Base-by-base conservation (phyloP, 371 early-diverging fungal genomes). In the Apophysomyces trapeziformis region DNA sequence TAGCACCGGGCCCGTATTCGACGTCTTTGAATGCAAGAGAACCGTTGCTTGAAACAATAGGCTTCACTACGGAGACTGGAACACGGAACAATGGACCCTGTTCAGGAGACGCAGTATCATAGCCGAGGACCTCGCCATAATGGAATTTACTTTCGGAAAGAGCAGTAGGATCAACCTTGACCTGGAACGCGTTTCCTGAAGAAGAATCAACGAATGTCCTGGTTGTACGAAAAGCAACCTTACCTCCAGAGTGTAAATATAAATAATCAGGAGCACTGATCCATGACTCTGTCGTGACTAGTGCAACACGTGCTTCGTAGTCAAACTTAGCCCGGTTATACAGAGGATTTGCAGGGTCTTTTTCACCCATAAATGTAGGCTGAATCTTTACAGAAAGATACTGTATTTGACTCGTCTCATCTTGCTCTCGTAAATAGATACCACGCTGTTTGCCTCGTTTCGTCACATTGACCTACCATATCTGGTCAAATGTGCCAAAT, bases 31-130 rank as follows among this genome's bases (percentile, higher is more conserved):
- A 90, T 36, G 75, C 73, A 58, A 84, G 71, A 5, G 85, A 83
- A 0, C 87, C 85, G 13, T 82, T 76, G 14, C 69, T 65, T 16
- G 87, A 74, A 21, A 71, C 68, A 16, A 79, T 74, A 5, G 96
- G 95, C 79, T 96, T 97, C 64, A 90, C 88, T 16, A 98, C 93
- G 4, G 95, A 93, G 36, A 98, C 87, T n/a, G 97, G 97, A 38
- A 98, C 77, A 58, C 79, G 81, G 80, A 96, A 93, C 2, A 96
- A 77, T 7, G 93, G 89, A 4, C 95, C 95, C 37, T 89, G 89
- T 16, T 85, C 89, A 41, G 90, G 86, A 65, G 82, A 74, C 21
- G 82, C 58, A 2, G 95, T 86, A 70, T 97, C 96, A 73, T 86
- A 94, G 5, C 89, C 97, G 36, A 83, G 74, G 36, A 98, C 87